Conservation (phyloP, 768 basidiomycete species). For the Boletales sp. region DNA sequence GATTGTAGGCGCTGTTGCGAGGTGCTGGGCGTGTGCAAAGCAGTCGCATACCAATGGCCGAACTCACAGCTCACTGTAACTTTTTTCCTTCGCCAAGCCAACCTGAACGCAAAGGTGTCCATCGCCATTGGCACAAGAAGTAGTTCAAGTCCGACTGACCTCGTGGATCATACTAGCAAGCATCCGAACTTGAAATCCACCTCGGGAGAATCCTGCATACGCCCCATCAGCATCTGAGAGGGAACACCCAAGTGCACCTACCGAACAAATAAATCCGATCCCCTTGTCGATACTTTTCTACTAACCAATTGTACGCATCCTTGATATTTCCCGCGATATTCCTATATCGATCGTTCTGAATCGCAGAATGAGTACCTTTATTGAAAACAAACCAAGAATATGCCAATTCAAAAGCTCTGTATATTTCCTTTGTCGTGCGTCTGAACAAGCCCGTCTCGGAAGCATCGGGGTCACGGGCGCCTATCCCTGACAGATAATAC, state of each 20-base stretch:
- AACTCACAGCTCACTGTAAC: not conserved
- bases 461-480: conserved; percentile 12
- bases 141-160: conserved; percentile 6
- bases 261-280: conserved; percentile 37
- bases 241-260: conserved; percentile 1
- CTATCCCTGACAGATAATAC: conserved; percentile 32
- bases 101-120: not conserved
- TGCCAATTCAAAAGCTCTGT: not conserved
- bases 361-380: not conserved
- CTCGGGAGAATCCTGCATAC: conserved; percentile 38
- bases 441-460: no score
- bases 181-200: conserved; percentile 38
- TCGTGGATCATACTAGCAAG: conserved; percentile 37
- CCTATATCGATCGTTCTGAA: not conserved
- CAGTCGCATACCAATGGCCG: no score
- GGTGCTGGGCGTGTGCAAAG: not conserved
- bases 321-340: conserved; percentile 5
- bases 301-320: conserved; percentile 6
- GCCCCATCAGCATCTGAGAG: not conserved
- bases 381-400: conserved; percentile 2
- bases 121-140: not conserved
- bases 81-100: not conserved
- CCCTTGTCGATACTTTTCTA: not conserved
- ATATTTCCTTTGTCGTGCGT: not conserved
- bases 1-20: not conserved